These are phyloP conservation scores for Pycnococcus provasolii DNA, from an alignment of 139 green algal genomes.

Conservation along the genomic window DNA sequence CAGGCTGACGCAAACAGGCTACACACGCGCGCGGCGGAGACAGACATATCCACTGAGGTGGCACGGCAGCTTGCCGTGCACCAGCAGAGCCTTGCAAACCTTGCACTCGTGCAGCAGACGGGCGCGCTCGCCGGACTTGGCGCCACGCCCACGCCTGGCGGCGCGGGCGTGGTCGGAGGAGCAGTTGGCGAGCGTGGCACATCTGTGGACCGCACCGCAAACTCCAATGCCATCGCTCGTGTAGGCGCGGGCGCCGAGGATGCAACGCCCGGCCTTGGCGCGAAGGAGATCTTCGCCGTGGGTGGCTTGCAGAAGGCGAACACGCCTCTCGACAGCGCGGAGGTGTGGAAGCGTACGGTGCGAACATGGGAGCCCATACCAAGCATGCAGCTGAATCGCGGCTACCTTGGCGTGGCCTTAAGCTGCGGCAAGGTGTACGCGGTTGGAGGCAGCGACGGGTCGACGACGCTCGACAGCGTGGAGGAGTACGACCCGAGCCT, in stretches of 20 bases:
- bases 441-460: conserved; percentile 7
- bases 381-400: not conserved
- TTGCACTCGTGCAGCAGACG: too few species aligned
- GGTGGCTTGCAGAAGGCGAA: not conserved
- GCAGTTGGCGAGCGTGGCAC: not conserved
- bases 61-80: too few species aligned
- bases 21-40: too few species aligned
- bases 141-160: too few species aligned
- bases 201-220: not conserved
- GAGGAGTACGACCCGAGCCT: not conserved
- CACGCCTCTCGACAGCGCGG: not conserved
- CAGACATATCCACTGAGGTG: too few species aligned
- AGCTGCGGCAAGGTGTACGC: not conserved
- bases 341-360: not conserved
- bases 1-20: not conserved
- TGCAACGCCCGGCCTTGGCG: not conserved
- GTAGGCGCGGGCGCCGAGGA: not conserved
- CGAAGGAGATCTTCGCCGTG: not conserved
- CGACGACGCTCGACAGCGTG: not conserved
- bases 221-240: not conserved
- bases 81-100: too few species aligned
- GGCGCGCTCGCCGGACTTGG: too few species aligned
- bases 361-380: not conserved
- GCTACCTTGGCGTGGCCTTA: not conserved
- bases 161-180: not conserved